phyloP scores from a whole-genome alignment of 768 basidiomycete species.

The Suillus placidus region DNA sequence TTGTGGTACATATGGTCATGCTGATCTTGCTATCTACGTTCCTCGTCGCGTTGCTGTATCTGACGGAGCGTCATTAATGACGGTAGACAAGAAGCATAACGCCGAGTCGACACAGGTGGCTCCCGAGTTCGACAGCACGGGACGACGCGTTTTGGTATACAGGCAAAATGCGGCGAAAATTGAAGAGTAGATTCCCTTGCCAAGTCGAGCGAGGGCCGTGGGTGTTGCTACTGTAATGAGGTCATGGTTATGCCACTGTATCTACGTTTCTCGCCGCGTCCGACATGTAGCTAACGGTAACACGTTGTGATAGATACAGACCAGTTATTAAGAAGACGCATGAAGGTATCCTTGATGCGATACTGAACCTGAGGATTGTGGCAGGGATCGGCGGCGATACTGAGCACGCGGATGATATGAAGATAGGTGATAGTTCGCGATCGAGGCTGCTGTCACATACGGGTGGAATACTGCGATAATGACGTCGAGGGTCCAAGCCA shows the following conservation, averaged over 20 bases:
- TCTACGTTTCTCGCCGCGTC: background rate
- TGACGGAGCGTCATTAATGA: background rate
- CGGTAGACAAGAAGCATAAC: background rate
- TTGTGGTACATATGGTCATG: background rate
- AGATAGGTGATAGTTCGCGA: background rate
- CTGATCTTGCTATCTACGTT: background rate
- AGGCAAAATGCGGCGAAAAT: background rate
- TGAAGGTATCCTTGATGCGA: background rate
- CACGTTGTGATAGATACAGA: background rate
- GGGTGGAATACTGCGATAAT: background rate
- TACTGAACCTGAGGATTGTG: background rate
- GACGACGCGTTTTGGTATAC: background rate
- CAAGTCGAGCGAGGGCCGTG: background rate
- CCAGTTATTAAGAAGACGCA: background rate
- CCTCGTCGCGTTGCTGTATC: background rate
- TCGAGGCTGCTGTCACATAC: background rate
- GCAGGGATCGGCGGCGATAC: background rate
- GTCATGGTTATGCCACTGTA: background rate
- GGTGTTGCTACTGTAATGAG: background rate
- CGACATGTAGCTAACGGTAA: background rate
- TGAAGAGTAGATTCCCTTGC: background rate
- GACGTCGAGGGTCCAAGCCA: background rate
- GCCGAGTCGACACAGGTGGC: background rate
- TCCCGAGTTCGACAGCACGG: background rate
- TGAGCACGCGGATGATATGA: background rate